Conservation (phyloP, 495 filamentous ascomycete genomes). For the Neurospora sublineolata region DNA sequence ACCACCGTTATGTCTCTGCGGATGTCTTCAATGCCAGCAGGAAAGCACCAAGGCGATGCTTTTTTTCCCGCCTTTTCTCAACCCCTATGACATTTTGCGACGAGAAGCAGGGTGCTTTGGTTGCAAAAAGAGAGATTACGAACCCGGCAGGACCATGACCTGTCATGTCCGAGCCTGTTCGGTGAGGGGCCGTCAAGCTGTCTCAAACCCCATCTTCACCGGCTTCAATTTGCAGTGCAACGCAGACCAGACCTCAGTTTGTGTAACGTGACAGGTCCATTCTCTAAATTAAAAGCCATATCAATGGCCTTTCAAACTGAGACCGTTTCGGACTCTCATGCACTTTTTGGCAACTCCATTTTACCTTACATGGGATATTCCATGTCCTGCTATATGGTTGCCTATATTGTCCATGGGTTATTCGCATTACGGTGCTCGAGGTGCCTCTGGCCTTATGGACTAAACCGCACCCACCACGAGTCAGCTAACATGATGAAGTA, state of each 20-base stretch:
- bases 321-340: neutral
- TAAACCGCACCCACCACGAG: neutral
- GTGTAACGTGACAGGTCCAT: neutral
- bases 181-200: neutral
- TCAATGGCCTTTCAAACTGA: neutral
- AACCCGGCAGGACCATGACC: neutral
- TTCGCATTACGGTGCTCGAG: neutral
- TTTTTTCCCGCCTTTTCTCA: neutral
- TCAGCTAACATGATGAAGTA: neutral
- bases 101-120: neutral
- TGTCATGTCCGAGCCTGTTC: neutral
- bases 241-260: neutral
- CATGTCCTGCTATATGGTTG: neutral
- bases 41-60: neutral
- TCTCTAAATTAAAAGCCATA: neutral
- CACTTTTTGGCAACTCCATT: neutral
- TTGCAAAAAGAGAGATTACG: neutral
- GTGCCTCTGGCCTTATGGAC: neutral
- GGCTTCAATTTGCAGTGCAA: neutral
- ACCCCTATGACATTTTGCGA: neutral
- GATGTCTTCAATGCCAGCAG: neutral
- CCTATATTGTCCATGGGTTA: neutral
- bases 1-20: neutral
- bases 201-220: neutral
- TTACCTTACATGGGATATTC: neutral